Conservation (phyloP, 768 basidiomycete species). For the Lactifluus subvellereus region DNA sequence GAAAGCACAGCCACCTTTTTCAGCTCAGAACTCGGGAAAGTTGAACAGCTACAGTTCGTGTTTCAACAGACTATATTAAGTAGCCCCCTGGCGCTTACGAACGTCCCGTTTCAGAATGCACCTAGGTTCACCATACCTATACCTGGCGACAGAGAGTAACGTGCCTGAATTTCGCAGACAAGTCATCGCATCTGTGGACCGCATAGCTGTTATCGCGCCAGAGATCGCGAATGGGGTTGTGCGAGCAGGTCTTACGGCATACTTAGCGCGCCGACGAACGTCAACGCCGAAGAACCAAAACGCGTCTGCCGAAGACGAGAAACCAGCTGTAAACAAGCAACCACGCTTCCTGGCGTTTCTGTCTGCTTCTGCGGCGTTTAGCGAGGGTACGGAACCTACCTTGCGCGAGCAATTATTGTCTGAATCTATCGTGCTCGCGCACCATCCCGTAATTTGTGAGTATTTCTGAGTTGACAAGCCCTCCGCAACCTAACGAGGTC, state of each 20-base stretch:
- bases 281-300: slow-evolving; percentile 27
- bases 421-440: slow-evolving; percentile 59
- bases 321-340: slow-evolving; percentile 44
- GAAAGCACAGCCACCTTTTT: slow-evolving; percentile 46
- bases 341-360: slow-evolving; percentile 48
- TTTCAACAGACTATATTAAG: background rate
- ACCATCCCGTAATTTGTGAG: slow-evolving; percentile 65
- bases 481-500: background rate
- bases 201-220: slow-evolving; percentile 38
- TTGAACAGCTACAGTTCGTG: slow-evolving; percentile 50
- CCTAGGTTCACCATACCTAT: slow-evolving; percentile 60
- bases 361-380: slow-evolving; percentile 44
- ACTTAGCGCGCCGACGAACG: slow-evolving; percentile 39
- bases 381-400: slow-evolving; percentile 37
- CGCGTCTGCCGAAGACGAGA: slow-evolving; percentile 35
- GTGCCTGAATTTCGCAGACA: slow-evolving; percentile 49
- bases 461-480: slow-evolving; percentile 17
- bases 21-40: slow-evolving; percentile 45
- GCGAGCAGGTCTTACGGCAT: slow-evolving; percentile 51
- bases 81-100: background rate
- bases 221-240: slow-evolving; percentile 46
- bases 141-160: slow-evolving; percentile 58
- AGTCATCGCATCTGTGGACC: slow-evolving; percentile 40
- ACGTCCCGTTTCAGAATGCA: slow-evolving; percentile 40
- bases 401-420: slow-evolving; percentile 44